Evolutionary conservation across 2,329 filamentous ascomycete species (phyloP), one percentile per base, ranked within the genome.

Genomic region (Sclerotinia glacialis): DNA sequence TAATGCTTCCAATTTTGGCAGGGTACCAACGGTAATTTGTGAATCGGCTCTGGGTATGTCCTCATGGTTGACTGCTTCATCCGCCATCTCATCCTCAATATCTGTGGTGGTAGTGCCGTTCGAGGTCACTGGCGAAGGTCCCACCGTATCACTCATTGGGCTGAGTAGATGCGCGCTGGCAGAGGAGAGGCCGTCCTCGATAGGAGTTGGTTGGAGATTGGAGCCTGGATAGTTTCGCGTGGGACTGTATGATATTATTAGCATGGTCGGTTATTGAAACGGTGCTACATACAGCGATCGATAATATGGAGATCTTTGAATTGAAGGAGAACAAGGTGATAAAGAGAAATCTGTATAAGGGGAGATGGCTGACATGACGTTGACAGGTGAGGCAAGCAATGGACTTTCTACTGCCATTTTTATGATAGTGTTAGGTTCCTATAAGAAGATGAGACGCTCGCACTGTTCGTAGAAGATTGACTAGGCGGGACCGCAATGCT

Each of bases 31-130:
- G 53, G 71, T 72, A 31, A 68, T 54, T 55, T 69, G 71, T 26
- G 72, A 69, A 42, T 72, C 71, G n/a, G 64, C 55, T 61, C 64
- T 53, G 23, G 64, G 64, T 53, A 66, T 44, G 23, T 66, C 64
- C 72, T 78, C 75, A 71, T 78, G 73, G 71, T 78, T 73, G 62
- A 66, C 47, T 67, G 83, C 81, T 71, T 88, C 88, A 69, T 91
- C 88, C 52, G 84, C 82, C 59, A 79, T 83, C 70, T 93, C 90
- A 70, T 94, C 91, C 69, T 95, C 92, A 64, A 95, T 93, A 76
- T 95, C 92, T 14, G 92, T 94, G 49, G 85, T 88, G 73, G 89
- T 90, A 31, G 92, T 95, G 67, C 91, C 90, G 76, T 91, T 93
- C 49, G 92, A 95, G 61, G 92, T 93, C 31, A 94, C 91, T 9